These are phyloP conservation scores for Oidium heveae DNA, from an alignment of 2,329 filamentous ascomycete species.

Conservation along the genomic window DNA sequence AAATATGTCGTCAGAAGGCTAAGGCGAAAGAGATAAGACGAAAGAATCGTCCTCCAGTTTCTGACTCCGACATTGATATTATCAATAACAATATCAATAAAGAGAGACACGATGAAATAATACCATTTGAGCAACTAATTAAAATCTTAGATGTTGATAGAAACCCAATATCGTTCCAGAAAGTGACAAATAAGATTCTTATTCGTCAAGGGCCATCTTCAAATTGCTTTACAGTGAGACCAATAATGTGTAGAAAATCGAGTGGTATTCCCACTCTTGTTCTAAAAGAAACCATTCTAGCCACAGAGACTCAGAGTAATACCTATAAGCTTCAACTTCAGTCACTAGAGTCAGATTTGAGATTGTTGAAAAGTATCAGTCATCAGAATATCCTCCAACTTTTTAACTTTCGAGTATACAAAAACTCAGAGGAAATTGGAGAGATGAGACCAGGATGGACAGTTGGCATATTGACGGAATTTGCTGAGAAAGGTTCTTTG, in stretches of 20 bases:
- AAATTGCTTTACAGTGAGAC: slow-evolving; percentile 46
- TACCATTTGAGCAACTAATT: slow-evolving; percentile 44
- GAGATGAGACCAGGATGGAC: slow-evolving; percentile 30
- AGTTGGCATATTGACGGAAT: slow-evolving; percentile 48
- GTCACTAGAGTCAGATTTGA: slow-evolving; percentile 49
- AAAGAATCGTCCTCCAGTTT: slow-evolving; percentile 23
- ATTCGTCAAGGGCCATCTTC: slow-evolving; percentile 41
- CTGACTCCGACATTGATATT: slow-evolving; percentile 7
- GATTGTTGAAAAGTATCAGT: slow-evolving; percentile 45
- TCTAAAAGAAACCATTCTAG: slow-evolving; percentile 44
- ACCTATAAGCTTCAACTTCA: slow-evolving; percentile 55
- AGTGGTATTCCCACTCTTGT: slow-evolving; percentile 35
- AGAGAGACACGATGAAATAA: slow-evolving; percentile 14
- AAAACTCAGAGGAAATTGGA: slow-evolving; percentile 30
- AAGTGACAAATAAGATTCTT: slow-evolving; percentile 42
- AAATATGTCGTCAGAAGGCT: slow-evolving; percentile 40
- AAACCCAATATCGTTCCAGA: slow-evolving; percentile 40
- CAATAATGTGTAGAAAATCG: slow-evolving; percentile 24
- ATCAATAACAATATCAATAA: slow-evolving; percentile 10
- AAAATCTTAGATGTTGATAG: slow-evolving; percentile 35
- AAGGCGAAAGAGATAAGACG: slow-evolving; percentile 38
- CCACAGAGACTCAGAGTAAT: slow-evolving; percentile 30
- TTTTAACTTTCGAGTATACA: slow-evolving; percentile 57
- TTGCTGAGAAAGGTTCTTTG: slow-evolving; percentile 61
- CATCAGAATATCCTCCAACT: slow-evolving; percentile 59